Conservation (phyloP, 192 early-diverging fungal genomes). For the Umbelopsis vinacea region DNA sequence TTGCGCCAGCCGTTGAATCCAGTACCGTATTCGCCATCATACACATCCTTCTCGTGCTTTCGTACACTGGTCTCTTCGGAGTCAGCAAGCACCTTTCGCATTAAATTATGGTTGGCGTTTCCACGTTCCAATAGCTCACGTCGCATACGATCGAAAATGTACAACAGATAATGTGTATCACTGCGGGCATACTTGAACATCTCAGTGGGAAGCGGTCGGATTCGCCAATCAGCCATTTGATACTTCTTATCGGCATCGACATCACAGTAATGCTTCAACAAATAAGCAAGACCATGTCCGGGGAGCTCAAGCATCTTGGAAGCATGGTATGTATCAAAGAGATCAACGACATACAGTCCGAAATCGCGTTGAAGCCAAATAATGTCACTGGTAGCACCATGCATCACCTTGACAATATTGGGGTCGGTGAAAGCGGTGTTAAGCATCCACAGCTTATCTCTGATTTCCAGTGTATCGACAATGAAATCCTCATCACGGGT, state of each 20-base stretch:
- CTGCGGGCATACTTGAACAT: slow-evolving; percentile 92
- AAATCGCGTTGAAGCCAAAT: slow-evolving; percentile 98
- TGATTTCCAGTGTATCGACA: slow-evolving; percentile 85
- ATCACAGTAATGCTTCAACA: slow-evolving; percentile 80
- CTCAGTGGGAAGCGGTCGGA: slow-evolving; percentile 90
- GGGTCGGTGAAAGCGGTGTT: slow-evolving; percentile 92
- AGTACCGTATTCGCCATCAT: slow-evolving; percentile 79
- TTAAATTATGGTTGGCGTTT: slow-evolving; percentile 65
- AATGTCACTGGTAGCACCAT: slow-evolving; percentile 97
- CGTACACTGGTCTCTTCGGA: slow-evolving; percentile 73
- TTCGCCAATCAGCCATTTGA: slow-evolving; percentile 97
- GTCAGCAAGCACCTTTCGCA: slow-evolving; percentile 64
- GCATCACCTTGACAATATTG: slow-evolving; percentile 84
- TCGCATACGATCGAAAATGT: slow-evolving; percentile 93
- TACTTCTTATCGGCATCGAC: slow-evolving; percentile 90
- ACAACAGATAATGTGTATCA: slow-evolving; percentile 96
- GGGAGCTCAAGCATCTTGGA: slow-evolving; percentile 82
- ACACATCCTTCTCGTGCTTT: slow-evolving; percentile 79
- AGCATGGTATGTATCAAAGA: slow-evolving; percentile 98
- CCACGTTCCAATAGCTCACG: slow-evolving; percentile 76
- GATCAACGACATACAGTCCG: slow-evolving; percentile 92
- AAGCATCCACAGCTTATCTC: slow-evolving; percentile 71
- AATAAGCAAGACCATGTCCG: slow-evolving; percentile 79
- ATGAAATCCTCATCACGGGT: slow-evolving; percentile 89
- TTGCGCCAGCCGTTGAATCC: slow-evolving; percentile 82